These are phyloP conservation scores for Chenopodium formosanum DNA, from an alignment of 148 eudicot species.

Conservation along the genomic window DNA sequence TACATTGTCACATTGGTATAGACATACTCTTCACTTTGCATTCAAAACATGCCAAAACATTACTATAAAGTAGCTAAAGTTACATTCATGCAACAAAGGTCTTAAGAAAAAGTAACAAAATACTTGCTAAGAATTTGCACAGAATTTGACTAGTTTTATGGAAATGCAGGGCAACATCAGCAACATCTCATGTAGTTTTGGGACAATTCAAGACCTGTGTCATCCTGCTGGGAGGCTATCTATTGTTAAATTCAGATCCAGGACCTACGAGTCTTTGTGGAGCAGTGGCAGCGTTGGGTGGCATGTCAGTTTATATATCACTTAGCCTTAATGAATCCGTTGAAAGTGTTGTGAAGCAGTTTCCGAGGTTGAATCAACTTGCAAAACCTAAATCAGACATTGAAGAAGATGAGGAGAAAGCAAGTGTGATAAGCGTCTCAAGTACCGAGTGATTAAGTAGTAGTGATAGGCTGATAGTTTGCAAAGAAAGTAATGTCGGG, in stretches of 20 bases:
- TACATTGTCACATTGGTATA: not conserved
- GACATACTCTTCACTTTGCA: not conserved
- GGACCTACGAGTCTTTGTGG: conserved; percentile 75
- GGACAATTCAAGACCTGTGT: conserved; percentile 95
- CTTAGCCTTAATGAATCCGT: conserved; percentile 47
- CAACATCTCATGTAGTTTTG: conserved; percentile 77
- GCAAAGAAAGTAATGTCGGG: not conserved
- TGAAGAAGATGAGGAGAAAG: conserved; percentile 40
- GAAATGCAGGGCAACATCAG: conserved; percentile 79
- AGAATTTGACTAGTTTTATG: not conserved
- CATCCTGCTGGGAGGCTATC: conserved; percentile 73
- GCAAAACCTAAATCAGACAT: conserved; percentile 47
- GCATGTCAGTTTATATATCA: conserved; percentile 81
- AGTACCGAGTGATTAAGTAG: conserved; percentile 28
- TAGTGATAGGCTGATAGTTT: not conserved
- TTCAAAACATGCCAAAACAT: not conserved
- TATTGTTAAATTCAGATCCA: conserved; percentile 75
- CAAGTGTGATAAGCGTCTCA: conserved; percentile 33
- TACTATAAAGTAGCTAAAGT: not conserved
- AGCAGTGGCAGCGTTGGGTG: conserved; percentile 65
- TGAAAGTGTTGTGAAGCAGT: conserved; percentile 31
- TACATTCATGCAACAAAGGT: not conserved
- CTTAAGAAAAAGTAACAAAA: not conserved
- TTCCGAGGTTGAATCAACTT: conserved; percentile 32
- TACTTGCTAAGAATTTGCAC: not conserved